Conservation (phyloP, 2,329 filamentous ascomycete genomes). For the Pyricularia grisea region DNA sequence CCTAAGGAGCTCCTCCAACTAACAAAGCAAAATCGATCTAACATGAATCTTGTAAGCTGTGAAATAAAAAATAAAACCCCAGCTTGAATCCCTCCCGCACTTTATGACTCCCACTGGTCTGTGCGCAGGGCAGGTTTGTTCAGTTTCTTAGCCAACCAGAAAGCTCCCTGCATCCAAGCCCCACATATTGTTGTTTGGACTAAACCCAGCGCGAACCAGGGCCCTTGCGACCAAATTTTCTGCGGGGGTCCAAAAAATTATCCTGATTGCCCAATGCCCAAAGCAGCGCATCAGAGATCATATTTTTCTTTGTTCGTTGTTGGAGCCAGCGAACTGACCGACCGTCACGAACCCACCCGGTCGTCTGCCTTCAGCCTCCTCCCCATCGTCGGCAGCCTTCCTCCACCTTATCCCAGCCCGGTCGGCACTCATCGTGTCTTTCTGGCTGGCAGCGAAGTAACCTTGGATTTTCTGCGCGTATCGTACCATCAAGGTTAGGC, state of each 20-base stretch:
- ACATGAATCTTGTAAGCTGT: not conserved
- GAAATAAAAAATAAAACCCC: not conserved
- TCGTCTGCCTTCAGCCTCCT: not conserved
- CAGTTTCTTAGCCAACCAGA: not conserved
- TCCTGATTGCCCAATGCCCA: not conserved
- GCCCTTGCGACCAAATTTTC: constrained; percentile 2
- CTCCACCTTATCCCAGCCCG: not conserved
- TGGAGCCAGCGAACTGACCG: not conserved
- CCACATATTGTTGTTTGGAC: not conserved
- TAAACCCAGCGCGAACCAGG: not conserved
- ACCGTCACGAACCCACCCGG: not conserved
- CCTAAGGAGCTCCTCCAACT: too few relatives aligned
- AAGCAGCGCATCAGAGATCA: not conserved
- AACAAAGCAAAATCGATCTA: not conserved
- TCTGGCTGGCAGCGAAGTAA: not conserved
- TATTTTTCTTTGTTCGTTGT: not conserved
- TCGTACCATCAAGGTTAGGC: not conserved
- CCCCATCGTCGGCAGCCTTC: not conserved
- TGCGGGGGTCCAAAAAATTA: constrained; percentile 2
- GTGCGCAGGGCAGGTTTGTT: not conserved
- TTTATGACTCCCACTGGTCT: not conserved
- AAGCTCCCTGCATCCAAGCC: not conserved
- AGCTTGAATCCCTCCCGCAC: not conserved
- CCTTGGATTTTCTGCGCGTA: not conserved
- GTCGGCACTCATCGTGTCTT: not conserved